Evolutionary conservation across 371 early-diverging fungal genomes (phyloP).

Genomic region (Batrachochytrium dendrobatidis): DNA sequence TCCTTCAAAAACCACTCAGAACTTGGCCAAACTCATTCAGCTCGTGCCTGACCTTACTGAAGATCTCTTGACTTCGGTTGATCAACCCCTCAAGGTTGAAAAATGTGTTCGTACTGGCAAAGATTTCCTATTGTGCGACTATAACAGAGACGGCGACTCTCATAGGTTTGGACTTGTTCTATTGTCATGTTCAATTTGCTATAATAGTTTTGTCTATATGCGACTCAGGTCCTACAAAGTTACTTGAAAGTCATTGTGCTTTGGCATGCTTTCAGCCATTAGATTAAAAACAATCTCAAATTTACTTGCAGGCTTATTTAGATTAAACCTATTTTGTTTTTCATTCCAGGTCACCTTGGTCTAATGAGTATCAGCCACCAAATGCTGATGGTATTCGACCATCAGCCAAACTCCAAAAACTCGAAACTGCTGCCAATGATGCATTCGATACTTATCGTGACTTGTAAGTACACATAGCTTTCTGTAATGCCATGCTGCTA

Average conservation of each 20-base stretch:
- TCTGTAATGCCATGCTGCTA: not conserved
- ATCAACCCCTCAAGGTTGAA: conserved; percentile 85
- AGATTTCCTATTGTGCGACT: conserved; percentile 88
- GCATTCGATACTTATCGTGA: conserved; percentile 95
- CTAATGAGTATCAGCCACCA: conserved; percentile 88
- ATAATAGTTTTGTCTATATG: no score
- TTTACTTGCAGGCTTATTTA: no score
- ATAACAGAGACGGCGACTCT: conserved; percentile 92
- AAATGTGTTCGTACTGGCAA: conserved; percentile 64
- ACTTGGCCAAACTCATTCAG: conserved; percentile 73
- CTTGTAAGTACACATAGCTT: conserved; percentile 40
- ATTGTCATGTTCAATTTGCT: not conserved
- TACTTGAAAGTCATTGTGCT: no score
- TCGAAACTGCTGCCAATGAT: conserved; percentile 89
- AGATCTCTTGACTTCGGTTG: conserved; percentile 81
- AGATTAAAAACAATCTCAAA: no score
- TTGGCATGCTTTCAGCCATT: no score
- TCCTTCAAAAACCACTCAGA: conserved; percentile 85
- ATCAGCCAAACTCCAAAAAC: conserved; percentile 69
- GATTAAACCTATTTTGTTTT: no score
- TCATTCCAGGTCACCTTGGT: conserved; percentile 96
- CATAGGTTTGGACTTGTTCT: conserved; percentile 79
- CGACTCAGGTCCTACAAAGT: no score
- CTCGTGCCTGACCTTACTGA: conserved; percentile 83
- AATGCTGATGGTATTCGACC: conserved; percentile 72